Evolutionary conservation across 306 rosid species (phyloP).

Genomic region (Gastrolobium bilobum): DNA sequence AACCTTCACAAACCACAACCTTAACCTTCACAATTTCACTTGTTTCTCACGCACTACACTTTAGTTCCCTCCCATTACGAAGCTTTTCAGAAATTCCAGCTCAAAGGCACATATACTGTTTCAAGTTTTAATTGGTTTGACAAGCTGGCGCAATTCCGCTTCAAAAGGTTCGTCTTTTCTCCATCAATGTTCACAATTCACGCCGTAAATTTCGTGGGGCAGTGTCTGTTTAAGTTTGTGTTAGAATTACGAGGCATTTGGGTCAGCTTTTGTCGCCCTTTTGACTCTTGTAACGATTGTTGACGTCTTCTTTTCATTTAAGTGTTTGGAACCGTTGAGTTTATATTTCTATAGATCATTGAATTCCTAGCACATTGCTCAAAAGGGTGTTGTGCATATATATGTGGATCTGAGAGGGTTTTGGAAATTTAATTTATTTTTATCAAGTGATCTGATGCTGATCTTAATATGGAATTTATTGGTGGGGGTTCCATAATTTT

Average conservation of each 20-base stretch:
- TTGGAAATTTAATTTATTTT: not conserved
- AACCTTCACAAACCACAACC: too few species aligned
- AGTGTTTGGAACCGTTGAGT: not conserved
- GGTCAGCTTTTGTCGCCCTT: not conserved
- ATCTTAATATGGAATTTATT: not conserved
- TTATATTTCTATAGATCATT: not conserved
- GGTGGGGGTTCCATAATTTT: not conserved
- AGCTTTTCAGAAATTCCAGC: not conserved
- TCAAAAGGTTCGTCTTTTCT: constrained; percentile 6
- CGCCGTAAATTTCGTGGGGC: constrained; percentile 34
- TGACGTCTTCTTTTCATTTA: not conserved
- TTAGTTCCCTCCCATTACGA: not conserved
- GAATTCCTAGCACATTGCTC: constrained; percentile 4
- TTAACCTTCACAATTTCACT: too few species aligned
- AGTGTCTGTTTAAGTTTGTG: too few species aligned
- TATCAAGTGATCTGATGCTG: not conserved
- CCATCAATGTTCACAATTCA: constrained; percentile 18
- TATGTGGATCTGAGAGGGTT: not conserved
- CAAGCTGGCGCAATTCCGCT: not conserved
- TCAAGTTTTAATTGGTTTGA: not conserved
- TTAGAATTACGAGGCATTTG: constrained; percentile 28
- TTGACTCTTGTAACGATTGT: constrained; percentile 9
- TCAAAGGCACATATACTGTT: not conserved
- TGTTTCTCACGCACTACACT: too few species aligned
- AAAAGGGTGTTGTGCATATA: not conserved